A percentile compares a stretch with the other conserved stretches of the same genome.
Evolutionary conservation across 208 protist species (phyloP).

Genomic region (Entamoeba histolytica): DNA sequence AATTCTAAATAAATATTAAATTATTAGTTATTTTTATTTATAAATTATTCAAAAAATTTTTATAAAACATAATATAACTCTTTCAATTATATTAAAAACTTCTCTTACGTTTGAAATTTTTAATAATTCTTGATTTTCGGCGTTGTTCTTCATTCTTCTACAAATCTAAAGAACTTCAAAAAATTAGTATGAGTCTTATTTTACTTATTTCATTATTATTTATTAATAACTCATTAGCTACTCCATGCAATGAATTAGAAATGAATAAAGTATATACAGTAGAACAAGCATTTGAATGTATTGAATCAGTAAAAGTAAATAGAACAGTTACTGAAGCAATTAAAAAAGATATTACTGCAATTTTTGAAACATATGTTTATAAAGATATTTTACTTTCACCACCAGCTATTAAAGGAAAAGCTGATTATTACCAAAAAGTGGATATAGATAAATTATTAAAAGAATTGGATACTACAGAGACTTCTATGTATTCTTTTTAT

Average conservation of each 20-base stretch:
- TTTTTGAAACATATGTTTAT: background rate
- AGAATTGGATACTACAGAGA: background rate
- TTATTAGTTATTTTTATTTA: too few relatives aligned
- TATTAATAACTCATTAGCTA: too few relatives aligned
- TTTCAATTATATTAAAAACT: too few relatives aligned
- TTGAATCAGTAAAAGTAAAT: background rate
- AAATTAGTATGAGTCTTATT: too few relatives aligned
- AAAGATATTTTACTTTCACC: background rate
- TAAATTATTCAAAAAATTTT: too few relatives aligned
- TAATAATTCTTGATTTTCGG: too few relatives aligned
- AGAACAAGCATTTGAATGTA: background rate
- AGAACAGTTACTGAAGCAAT: background rate
- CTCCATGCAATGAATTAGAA: background rate
- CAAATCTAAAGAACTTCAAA: too few relatives aligned
- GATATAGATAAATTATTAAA: background rate
- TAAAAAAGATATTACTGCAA: background rate
- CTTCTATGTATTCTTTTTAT: background rate
- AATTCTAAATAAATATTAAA: too few relatives aligned
- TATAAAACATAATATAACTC: too few relatives aligned
- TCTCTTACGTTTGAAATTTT: too few relatives aligned
- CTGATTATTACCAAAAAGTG: background rate
- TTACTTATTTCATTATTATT: too few relatives aligned
- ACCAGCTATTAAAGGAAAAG: background rate
- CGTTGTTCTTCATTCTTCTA: too few relatives aligned
- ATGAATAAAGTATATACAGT: background rate